Evolutionary conservation across 1,139 yeast species (phyloP), one percentile per base, ranked within the genome.

Genomic region (Blastobotrys elegans): DNA sequence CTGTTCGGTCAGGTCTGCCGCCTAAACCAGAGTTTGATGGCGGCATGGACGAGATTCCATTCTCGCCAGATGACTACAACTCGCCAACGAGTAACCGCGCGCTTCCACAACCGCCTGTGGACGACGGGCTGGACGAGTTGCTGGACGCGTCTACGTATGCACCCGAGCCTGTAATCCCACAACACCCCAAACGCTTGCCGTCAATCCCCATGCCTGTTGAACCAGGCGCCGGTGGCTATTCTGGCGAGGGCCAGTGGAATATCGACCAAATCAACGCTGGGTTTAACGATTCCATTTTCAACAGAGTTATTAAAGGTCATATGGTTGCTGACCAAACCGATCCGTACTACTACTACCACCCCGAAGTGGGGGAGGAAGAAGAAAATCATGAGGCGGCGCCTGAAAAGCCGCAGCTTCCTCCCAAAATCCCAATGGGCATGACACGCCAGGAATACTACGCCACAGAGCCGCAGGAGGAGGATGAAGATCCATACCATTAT

Each of bases 231-330:
- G 47, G 54, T 7, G 62, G 62, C 11, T 58, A 59, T 44, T 38
- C 50, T n/a, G 59, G 58, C 6, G 53, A 53, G 32, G 58, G 58
- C 17, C 63, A 62, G 46, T 61, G 61, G 52, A 65, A 63, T 46
- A 55, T 64, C 24, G 56, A 61, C 21, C 60, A 63, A 49, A 60
- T 64, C 46, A 65, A 65, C 47, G 66, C 60, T 32, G 65, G 67
- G 26, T 65, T 64, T 48, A 64, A 66, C 13, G 68, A 64, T 36
- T 62, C 67, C 4, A 55, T 65, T 36, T 61, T 61, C 44, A 62
- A 63, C 47, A 55, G 50, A 17, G 56, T 54, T 30, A 49, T 49
- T n/a, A 37, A 42, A 29, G 45, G 50, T 34, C 45, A 21, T 30
- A 42, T 26, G 44, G 50, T 34, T 30, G 35, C 14, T 37, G 27